These are phyloP conservation scores for Echeveria elegans DNA, from an alignment of 164 flowering plant species.

Conservation along the genomic window DNA sequence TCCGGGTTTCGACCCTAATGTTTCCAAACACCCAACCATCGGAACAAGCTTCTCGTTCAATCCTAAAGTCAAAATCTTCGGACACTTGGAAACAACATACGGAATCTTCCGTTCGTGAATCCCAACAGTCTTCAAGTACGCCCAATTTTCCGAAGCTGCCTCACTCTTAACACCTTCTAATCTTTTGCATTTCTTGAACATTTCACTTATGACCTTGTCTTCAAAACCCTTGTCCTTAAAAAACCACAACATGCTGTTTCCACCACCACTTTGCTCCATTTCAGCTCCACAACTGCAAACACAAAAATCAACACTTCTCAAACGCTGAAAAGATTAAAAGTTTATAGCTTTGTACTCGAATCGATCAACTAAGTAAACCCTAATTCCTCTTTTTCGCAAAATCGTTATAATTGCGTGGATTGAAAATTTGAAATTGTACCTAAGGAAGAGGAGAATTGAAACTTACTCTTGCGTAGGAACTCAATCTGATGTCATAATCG, in stretches of 20 bases:
- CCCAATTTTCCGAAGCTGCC: constrained; percentile 75
- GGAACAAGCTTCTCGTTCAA: constrained; percentile 77
- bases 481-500: neutral
- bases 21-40: constrained; percentile 67
- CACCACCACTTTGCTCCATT: constrained; percentile 37
- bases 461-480: neutral
- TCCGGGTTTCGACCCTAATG: constrained; percentile 57
- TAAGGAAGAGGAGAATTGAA: neutral
- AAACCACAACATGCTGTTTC: constrained; percentile 60
- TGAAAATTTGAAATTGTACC: neutral
- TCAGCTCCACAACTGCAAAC: neutral
- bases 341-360: neutral
- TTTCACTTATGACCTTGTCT: constrained; percentile 45
- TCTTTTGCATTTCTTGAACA: constrained; percentile 77
- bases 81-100: constrained; percentile 62
- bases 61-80: constrained; percentile 65
- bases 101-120: constrained; percentile 81
- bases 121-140: constrained; percentile 67
- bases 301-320: neutral
- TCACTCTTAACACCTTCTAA: constrained; percentile 22
- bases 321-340: neutral
- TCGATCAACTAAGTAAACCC: neutral
- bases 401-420: neutral
- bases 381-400: neutral
- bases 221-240: constrained; percentile 78